These are phyloP conservation scores for Geotrichum bryndzae DNA, from an alignment of 1,139 yeast genomes.

Conservation along the genomic window DNA sequence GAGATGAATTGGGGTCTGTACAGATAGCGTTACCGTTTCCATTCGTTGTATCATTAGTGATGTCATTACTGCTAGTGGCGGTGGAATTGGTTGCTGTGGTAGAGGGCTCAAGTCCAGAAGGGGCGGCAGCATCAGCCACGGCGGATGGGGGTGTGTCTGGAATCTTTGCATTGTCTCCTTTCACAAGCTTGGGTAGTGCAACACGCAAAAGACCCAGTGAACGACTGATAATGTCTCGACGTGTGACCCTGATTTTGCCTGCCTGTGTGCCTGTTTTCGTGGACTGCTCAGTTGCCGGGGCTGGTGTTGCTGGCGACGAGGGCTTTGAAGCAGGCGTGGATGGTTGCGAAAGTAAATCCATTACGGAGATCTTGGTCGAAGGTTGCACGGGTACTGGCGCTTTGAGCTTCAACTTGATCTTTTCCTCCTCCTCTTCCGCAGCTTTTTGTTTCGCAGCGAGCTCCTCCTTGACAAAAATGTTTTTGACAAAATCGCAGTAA, in stretches of 20 bases:
- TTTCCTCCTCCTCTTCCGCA: background rate
- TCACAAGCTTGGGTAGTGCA: constrained; percentile 21
- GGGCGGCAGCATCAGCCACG: background rate
- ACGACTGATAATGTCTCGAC: constrained; percentile 37
- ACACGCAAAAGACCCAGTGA: constrained; percentile 34
- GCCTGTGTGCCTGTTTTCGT: constrained; percentile 15
- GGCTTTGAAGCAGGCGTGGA: constrained; percentile 16
- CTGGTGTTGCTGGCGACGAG: constrained; percentile 18
- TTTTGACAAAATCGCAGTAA: constrained; percentile 27
- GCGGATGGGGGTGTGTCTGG: background rate
- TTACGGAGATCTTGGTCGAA: constrained; percentile 23
- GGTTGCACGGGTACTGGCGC: constrained; percentile 9
- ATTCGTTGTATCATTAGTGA: background rate
- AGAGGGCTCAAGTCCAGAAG: background rate
- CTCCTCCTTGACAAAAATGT: constrained; percentile 3
- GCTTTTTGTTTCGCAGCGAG: background rate
- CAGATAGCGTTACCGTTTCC: background rate
- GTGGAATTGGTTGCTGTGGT: background rate
- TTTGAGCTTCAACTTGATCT: background rate
- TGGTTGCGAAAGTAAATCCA: constrained; percentile 22
- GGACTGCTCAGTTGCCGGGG: constrained; percentile 5
- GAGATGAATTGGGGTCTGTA: background rate
- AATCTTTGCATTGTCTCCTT: constrained; percentile 10
- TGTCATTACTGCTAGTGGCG: background rate
- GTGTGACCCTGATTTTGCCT: constrained; percentile 29